phyloP scores from a whole-genome alignment of 805 yeast species.

The Zygoascus tannicola region DNA sequence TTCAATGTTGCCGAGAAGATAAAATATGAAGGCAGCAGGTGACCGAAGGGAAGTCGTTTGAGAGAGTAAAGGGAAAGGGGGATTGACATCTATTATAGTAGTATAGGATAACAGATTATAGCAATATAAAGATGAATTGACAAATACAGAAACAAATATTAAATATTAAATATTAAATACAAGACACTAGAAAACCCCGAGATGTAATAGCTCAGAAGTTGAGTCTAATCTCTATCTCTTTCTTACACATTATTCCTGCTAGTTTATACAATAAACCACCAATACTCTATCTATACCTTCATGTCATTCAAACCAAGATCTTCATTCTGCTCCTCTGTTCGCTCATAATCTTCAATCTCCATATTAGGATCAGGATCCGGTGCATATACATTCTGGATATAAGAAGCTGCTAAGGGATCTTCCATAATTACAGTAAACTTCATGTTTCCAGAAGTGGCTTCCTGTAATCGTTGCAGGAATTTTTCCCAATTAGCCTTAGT shows the following conservation, averaged over 20 bases:
- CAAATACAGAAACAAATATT: no score
- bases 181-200: no score
- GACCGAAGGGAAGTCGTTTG: no score
- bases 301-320: slow-evolving; percentile 64
- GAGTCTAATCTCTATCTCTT: no score
- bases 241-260: no score
- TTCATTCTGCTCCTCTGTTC: slow-evolving; percentile 84
- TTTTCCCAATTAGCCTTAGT: slow-evolving; percentile 74
- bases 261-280: no score
- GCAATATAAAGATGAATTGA: no score
- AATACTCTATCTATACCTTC: slow-evolving; percentile 26
- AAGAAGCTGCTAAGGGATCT: slow-evolving; percentile 92
- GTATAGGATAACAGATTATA: no score
- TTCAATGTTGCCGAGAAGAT: neutral
- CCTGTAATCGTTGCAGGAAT: slow-evolving; percentile 64
- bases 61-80: no score
- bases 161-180: no score
- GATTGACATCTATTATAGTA: no score
- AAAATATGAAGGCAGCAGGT: neutral
- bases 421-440: slow-evolving; percentile 81
- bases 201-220: no score
- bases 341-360: slow-evolving; percentile 81
- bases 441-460: slow-evolving; percentile 71
- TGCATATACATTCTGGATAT: slow-evolving; percentile 96
- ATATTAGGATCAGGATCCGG: slow-evolving; percentile 97